Evolutionary conservation across 2,329 filamentous ascomycete genomes (phyloP).

Genomic region (Leptographium radiaticola): DNA sequence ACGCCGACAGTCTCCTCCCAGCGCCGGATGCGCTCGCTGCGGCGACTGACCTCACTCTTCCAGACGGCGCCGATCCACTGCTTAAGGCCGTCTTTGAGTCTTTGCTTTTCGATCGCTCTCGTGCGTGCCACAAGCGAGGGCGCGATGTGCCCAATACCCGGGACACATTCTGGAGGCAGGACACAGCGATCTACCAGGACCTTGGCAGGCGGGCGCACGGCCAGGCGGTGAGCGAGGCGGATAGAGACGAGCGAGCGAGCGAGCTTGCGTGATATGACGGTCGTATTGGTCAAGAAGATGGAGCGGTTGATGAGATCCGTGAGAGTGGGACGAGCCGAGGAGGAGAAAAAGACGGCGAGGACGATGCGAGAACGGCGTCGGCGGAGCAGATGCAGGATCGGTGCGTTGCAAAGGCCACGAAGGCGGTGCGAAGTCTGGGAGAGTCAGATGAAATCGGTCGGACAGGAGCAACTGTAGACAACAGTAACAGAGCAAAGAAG

Average conservation of each 20-base stretch:
- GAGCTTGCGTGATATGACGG: constrained; percentile 49
- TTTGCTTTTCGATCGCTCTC: constrained; percentile 51
- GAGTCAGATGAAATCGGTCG: not conserved
- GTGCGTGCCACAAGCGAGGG: constrained; percentile 50
- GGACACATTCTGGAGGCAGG: constrained; percentile 50
- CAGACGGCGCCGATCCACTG: constrained; percentile 51
- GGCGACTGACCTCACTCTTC: constrained; percentile 36
- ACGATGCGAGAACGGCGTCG: constrained; percentile 41
- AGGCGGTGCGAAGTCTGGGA: constrained; percentile 47
- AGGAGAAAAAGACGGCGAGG: constrained; percentile 42
- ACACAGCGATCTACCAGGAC: constrained; percentile 51
- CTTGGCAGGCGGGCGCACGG: constrained; percentile 44
- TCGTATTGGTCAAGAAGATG: constrained; percentile 56
- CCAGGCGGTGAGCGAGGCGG: constrained; percentile 47
- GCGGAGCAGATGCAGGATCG: constrained; percentile 51
- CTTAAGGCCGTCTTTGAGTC: constrained; percentile 52
- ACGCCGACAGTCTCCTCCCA: constrained; percentile 39
- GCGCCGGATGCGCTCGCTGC: constrained; percentile 31
- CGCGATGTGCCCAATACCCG: constrained; percentile 31
- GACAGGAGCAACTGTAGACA: not conserved
- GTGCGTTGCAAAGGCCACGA: constrained; percentile 47
- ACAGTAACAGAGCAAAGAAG: no score
- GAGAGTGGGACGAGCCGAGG: constrained; percentile 44
- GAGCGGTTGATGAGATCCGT: constrained; percentile 47
- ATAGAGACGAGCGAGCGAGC: constrained; percentile 53